phyloP scores from a whole-genome alignment of 1,284 basidiomycete species.

The Phellopilus nigrolimitatus region DNA sequence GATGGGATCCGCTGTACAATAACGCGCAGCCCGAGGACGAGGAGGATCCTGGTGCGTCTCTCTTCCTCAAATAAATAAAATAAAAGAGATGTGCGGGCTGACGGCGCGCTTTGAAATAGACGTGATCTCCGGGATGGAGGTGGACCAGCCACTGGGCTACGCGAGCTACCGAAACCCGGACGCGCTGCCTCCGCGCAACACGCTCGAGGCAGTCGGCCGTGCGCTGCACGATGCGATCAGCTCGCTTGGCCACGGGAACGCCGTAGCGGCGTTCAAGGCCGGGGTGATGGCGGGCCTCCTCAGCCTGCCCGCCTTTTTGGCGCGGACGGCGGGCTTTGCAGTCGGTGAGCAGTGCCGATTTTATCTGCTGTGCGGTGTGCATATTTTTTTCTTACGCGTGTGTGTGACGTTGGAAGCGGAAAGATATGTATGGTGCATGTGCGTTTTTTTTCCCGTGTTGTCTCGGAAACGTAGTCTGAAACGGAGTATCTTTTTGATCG shows the following conservation, averaged over 20 bases:
- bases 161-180: conserved; percentile 66
- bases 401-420: neutral
- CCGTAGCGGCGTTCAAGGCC: conserved; percentile 77
- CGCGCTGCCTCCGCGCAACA: conserved; percentile 62
- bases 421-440: neutral
- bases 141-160: conserved; percentile 39
- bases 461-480: neutral
- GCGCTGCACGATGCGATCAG: conserved; percentile 38
- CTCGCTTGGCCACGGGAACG: conserved; percentile 50
- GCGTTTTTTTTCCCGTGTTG: neutral
- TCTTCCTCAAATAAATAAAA: neutral
- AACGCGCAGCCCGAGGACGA: conserved; percentile 44
- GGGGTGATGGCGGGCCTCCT: conserved; percentile 52
- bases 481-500: conserved; percentile 12
- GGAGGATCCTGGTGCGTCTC: conserved; percentile 45
- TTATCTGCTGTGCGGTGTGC: too few species aligned
- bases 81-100: neutral
- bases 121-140: conserved; percentile 51
- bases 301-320: neutral
- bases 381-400: neutral
- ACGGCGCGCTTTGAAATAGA: conserved; percentile 36
- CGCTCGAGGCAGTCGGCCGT: conserved; percentile 47
- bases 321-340: neutral
- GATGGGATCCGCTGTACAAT: conserved; percentile 44
- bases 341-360: neutral